These are phyloP conservation scores for Colletotrichum agaves DNA, from an alignment of 2,329 filamentous ascomycete species.

Conservation along the genomic window DNA sequence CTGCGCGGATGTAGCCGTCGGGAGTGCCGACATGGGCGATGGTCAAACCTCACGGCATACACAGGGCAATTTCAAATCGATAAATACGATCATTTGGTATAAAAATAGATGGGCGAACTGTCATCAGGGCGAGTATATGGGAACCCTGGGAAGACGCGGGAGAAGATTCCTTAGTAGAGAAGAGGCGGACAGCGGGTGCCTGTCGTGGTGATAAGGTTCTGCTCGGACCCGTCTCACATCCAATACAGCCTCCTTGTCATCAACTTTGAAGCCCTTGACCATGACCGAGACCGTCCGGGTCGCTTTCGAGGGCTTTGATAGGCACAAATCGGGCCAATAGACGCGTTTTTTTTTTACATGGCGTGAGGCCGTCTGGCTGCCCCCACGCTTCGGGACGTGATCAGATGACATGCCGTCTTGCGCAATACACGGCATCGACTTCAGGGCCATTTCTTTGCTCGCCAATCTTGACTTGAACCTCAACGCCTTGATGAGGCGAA, in stretches of 20 bases:
- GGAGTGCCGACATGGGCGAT: slow-evolving; percentile 21
- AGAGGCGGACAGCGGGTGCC: neutral
- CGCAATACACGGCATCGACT: slow-evolving; percentile 9
- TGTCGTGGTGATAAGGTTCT: slow-evolving; percentile 29
- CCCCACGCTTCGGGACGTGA: slow-evolving; percentile 6
- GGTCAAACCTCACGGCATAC: neutral
- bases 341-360: slow-evolving; percentile 9
- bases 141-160: slow-evolving; percentile 4
- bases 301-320: neutral
- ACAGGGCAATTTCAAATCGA: slow-evolving; percentile 6
- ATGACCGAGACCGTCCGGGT: slow-evolving; percentile 12
- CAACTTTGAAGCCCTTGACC: slow-evolving; percentile 6
- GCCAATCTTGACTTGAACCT: neutral
- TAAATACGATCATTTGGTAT: slow-evolving; percentile 19
- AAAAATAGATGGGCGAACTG: slow-evolving; percentile 32
- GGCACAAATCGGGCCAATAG: neutral
- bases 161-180: neutral
- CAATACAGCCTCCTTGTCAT: slow-evolving; percentile 13
- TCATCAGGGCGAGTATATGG: neutral
- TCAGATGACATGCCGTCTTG: slow-evolving; percentile 22
- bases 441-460: neutral
- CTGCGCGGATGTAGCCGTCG: slow-evolving; percentile 20
- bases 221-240: slow-evolving; percentile 25
- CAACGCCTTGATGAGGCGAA: neutral
- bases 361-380: neutral